A percentile compares a stretch with the other conserved stretches of the same genome.
Evolutionary conservation across 129 eudicot genomes (phyloP).

Genomic region (Pittosporum tobira): DNA sequence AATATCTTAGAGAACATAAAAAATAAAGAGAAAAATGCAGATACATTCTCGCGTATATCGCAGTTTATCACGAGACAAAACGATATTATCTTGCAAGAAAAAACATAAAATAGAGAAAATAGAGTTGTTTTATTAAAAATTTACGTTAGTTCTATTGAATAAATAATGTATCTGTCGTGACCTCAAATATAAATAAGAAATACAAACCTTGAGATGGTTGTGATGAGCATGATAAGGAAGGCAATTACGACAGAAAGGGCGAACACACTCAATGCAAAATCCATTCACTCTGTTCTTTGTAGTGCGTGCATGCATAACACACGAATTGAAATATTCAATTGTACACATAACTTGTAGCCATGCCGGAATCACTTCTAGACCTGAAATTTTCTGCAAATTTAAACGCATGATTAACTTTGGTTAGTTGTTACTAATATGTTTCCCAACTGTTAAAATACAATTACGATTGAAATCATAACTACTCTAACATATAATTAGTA

Average conservation of each 20-base stretch:
- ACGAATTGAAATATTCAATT: conserved; percentile 14
- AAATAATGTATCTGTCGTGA: too few relatives aligned
- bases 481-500: not conserved
- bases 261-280: conserved; percentile 32
- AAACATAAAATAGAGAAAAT: not conserved
- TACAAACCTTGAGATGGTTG: conserved; percentile 24
- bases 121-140: too few relatives aligned
- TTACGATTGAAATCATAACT: not conserved
- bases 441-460: too few relatives aligned
- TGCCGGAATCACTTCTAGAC: conserved; percentile 22
- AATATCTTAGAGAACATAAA: not conserved
- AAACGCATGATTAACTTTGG: too few relatives aligned
- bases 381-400: conserved; percentile 17
- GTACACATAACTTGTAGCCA: conserved; percentile 35
- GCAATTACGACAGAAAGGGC: conserved; percentile 33
- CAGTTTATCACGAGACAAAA: too few relatives aligned
- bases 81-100: not conserved
- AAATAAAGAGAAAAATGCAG: not conserved
- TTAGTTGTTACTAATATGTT: too few relatives aligned
- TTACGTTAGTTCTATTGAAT: too few relatives aligned
- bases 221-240: conserved; percentile 30
- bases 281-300: conserved; percentile 31
- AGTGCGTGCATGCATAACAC: conserved; percentile 17
- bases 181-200: not conserved
- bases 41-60: too few relatives aligned